Base-by-base conservation (phyloP, 139 green algal genomes). In the Cymbomonas tetramitiformis region DNA sequence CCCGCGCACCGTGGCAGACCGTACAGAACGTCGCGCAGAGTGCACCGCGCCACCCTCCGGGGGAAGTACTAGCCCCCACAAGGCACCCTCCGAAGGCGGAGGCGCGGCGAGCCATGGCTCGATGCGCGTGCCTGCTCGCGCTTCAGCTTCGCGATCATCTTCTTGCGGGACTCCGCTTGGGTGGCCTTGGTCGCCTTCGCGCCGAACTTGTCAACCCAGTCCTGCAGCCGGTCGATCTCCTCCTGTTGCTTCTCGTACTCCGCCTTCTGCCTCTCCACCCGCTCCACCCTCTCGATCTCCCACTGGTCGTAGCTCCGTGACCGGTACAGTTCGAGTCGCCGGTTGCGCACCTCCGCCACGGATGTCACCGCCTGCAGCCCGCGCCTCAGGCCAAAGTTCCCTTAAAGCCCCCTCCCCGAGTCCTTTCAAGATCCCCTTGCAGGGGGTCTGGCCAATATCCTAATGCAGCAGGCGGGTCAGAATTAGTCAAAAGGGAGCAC, bases 121-220 rank as follows among this genome's bases (percentile, higher is more conserved):
- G 36, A 43, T 15, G 36, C 36, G 36, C 36, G n/a, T n/a, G n/a
- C n/a, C n/a, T n/a, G n/a, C n/a, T n/a, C n/a, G n/a, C 55, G 50
- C 21, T 74, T 75, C 18, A 86, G 72, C 69, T 83, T 83, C 34
- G 79, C 73, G 18, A 82, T 46, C 43, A 75, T 46, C 71, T 83
- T 81, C 8, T 69, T 57, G 31, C 77, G 67, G 4, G 51, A 74
- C 65, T 86, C 73, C 23, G 79, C 82, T 49, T 81, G 67, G 1
- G 64, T 64, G 2, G 82, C 77, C 68, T 85, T 83, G 29, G 50
- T 69, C 38, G 63, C 80, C 63, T 85, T 86, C 44, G 82, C 82
- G 21, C 79, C 74, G 53, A 90, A 84, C 4, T 76, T 53, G 5
- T 65, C 61, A 28, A 90, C 65, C 55, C 86, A 90, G 7, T 57